These are phyloP conservation scores for Athelia sp. DNA, from an alignment of 1,284 basidiomycete species.

Conservation along the genomic window DNA sequence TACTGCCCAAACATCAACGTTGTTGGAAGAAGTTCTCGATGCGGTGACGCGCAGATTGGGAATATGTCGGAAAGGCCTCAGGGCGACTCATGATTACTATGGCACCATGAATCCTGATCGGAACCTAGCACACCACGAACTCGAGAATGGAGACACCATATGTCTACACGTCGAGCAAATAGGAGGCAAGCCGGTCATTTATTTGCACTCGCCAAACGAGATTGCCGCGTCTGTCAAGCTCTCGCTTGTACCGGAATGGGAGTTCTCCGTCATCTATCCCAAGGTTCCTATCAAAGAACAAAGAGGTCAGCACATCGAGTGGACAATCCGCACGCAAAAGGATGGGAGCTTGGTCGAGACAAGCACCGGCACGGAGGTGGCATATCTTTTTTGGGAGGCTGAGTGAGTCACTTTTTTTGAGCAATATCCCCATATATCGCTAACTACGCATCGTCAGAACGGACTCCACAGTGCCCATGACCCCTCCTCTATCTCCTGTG, in stretches of 20 bases:
- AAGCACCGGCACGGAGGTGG: constrained; percentile 14
- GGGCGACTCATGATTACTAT: too few relatives aligned
- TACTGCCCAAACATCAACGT: too few relatives aligned
- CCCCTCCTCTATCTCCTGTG: neutral
- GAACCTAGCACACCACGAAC: neutral
- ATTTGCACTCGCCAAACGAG: constrained; percentile 4
- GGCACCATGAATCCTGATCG: too few relatives aligned
- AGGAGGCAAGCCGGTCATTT: neutral
- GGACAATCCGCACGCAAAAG: constrained; percentile 19
- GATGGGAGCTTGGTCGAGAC: constrained; percentile 21
- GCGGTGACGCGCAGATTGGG: too few relatives aligned
- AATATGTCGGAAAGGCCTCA: too few relatives aligned
- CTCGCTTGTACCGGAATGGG: constrained; percentile 16
- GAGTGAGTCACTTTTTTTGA: constrained; percentile 7
- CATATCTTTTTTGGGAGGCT: constrained; percentile 33
- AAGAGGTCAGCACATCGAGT: constrained; percentile 14
- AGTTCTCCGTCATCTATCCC: constrained; percentile 17
- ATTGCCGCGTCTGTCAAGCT: constrained; percentile 13
- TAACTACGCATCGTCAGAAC: constrained; percentile 22
- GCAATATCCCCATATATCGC: constrained; percentile 22
- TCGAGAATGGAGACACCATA: neutral
- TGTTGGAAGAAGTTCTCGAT: too few relatives aligned
- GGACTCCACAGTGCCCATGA: neutral
- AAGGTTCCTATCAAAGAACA: constrained; percentile 2
- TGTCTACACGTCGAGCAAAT: neutral